Conservation (phyloP, 805 yeast species). For the Wickerhamomyces mucosus region DNA sequence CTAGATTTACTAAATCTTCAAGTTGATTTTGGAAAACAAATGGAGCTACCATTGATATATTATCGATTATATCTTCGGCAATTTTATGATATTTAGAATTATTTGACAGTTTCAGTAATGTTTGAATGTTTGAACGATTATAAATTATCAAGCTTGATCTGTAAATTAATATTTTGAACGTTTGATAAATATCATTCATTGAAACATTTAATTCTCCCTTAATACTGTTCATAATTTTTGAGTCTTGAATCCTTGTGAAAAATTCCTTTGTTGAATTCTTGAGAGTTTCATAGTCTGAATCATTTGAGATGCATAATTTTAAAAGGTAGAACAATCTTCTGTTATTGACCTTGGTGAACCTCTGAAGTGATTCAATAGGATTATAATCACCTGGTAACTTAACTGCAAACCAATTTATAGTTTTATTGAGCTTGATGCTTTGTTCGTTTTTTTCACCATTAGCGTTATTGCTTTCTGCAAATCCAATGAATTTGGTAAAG, state of each 20-base stretch:
- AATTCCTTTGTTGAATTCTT: conserved; percentile 57
- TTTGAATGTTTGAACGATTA: conserved; percentile 55
- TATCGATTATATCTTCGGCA: conserved; percentile 48
- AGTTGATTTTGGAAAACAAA: conserved; percentile 54
- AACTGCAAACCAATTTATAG: conserved; percentile 50
- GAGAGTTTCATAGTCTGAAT: conserved; percentile 51
- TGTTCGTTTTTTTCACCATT: conserved; percentile 6
- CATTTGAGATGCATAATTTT: conserved; percentile 41
- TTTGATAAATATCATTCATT: conserved; percentile 39
- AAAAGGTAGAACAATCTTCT: conserved; percentile 49
- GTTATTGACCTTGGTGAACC: conserved; percentile 47
- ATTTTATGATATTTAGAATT: conserved; percentile 20
- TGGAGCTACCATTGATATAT: conserved; percentile 53
- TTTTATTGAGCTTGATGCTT: conserved; percentile 36
- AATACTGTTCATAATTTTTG: conserved; percentile 34
- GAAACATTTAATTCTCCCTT: conserved; percentile 25
- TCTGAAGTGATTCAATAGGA: conserved; percentile 39
- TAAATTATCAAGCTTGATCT: conserved; percentile 52
- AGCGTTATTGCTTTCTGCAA: conserved; percentile 34
- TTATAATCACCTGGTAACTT: conserved; percentile 45
- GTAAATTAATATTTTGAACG: conserved; percentile 48
- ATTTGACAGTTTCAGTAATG: conserved; percentile 36
- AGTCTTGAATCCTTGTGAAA: conserved; percentile 41
- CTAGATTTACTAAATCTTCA: conserved; percentile 31
- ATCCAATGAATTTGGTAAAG: conserved; percentile 36